Evolutionary conservation across 1,284 basidiomycete species (phyloP), one percentile per base, ranked within the genome.

Genomic region (Malassezia dermatis): DNA sequence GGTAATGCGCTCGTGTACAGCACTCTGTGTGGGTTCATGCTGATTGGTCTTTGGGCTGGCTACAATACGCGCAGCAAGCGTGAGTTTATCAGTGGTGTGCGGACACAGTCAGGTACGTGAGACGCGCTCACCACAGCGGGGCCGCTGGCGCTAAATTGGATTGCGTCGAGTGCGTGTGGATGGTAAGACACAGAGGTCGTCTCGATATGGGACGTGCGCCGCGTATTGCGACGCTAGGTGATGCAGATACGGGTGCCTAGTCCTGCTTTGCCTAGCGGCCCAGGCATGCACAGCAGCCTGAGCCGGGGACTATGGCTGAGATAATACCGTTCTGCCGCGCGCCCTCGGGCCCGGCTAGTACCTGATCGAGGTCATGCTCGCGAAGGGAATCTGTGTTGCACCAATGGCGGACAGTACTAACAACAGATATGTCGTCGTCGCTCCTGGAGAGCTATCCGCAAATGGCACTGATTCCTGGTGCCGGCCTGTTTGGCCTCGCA

Each of bases 281-380:
- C 19, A 23, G 34, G 28, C 17, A 31, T 41, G 45, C 27, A 28
- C 17, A 35, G 15, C 19, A 46, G n/a, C 6, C 26, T 8, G 23
- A 8, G 34, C 27, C 12, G 17, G 4, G 32, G 43, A 23, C 39
- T 27, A 15, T 42, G 50, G 58, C 61, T 60, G 63, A 62, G 63
- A 64, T 44, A 43, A 60, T 60, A 60, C 61, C 63, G 63, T 62
- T 39, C 26, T 40, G 21, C 26, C 37, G 32, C 26, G 10, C 15
- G 41, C 27, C 32, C 4, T n/a, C 44, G 51, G 30, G 35, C 35
- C 26, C 17, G 32, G 43, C 62, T 66, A 63, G 37, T 53, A 60
- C 69, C 71, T 73, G 71, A 74, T 64, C 71, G 66, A 71, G 71
- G 63, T 71, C 66, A 69, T 67, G 71, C 71, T 71, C 66, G 71